Base-by-base conservation (phyloP, 2,329 filamentous ascomycete species). In the Talaromyces sp. region DNA sequence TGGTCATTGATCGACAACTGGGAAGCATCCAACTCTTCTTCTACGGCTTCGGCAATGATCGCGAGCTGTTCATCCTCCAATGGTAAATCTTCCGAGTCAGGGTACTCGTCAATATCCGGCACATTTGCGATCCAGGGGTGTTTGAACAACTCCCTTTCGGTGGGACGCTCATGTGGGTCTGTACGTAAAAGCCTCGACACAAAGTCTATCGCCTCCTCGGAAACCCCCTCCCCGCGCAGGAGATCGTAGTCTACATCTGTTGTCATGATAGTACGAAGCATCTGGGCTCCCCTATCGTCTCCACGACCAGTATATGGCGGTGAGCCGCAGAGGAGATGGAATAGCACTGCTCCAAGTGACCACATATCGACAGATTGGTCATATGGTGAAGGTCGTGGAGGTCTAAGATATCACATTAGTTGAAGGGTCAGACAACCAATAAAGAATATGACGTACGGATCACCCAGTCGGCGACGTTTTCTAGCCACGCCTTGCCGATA, bases 321-420 rank as follows among this genome's bases (percentile, higher is more conserved):
- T 33, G 83, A 83, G 11, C 86, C 86, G 5, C 89, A 92, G n/a
- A 99, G 80, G 6, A 91, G 82, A 71, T 90, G 95, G 78, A 92
- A 99, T 5, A 98, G 78, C 1, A 99, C 95, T 14, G 93, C 95
- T 16, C 91, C 95, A 54, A 96, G 86, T 0, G 95, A 98, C 93
- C 95, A 99, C 66, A 97, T 90, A 72, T 99, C 95, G 35, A 98
- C 91, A 1, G 92, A 91, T 65, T 96, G 91, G 71, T 88, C 91
- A 74, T 99, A 99, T 23, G 91, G 87, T 77, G 80, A 77, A 71
- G 82, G 76, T 76, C 79, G 77, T 52, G 77, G 68, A 21, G 73
- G 60, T 77, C 84, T 66, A 21, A 77, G 75, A 12, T 71, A 69
- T 12, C 33, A 39, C 0, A 16, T 54, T 37, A 61, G 23, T 23